These are phyloP conservation scores for Aspergillus biplanus DNA, from an alignment of 495 filamentous ascomycete species.

Conservation along the genomic window DNA sequence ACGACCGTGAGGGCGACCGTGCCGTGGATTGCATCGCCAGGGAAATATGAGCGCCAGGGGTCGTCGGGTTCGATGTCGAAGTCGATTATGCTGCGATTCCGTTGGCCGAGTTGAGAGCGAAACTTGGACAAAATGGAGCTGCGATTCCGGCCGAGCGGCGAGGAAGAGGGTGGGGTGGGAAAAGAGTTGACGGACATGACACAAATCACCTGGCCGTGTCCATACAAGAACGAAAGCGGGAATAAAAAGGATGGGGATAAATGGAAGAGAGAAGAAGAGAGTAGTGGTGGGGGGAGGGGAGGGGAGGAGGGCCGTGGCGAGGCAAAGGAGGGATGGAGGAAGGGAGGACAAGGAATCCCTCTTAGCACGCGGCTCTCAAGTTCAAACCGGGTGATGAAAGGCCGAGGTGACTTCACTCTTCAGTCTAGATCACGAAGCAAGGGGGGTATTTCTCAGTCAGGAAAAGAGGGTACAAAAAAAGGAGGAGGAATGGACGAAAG, in stretches of 20 bases:
- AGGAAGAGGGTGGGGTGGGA: conserved; percentile 38
- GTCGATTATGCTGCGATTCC: conserved; percentile 76
- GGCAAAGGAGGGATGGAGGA: not conserved
- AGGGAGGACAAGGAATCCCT: conserved; percentile 5
- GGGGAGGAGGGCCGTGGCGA: not conserved
- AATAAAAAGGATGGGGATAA: conserved; percentile 9
- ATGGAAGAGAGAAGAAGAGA: conserved; percentile 5
- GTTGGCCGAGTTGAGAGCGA: conserved; percentile 62
- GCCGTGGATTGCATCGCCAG: conserved; percentile 68
- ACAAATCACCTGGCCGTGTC: conserved; percentile 40
- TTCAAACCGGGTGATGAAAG: conserved; percentile 17
- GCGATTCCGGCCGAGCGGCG: conserved; percentile 49
- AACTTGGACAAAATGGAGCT: conserved; percentile 61
- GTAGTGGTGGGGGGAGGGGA: conserved; percentile 6
- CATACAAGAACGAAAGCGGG: conserved; percentile 36
- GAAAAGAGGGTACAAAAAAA: conserved; percentile 19
- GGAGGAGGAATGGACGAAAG: conserved; percentile 22
- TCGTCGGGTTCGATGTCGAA: conserved; percentile 79
- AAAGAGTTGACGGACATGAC: conserved; percentile 53
- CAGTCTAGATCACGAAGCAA: conserved; percentile 16
- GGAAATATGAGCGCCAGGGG: conserved; percentile 83
- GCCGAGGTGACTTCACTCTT: conserved; percentile 4
- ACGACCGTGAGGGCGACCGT: conserved; percentile 79
- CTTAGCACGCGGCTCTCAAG: not conserved
- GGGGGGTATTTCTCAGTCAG: conserved; percentile 10